phyloP scores from a whole-genome alignment of 257 asterid species.

The Salvia rosmarinus region DNA sequence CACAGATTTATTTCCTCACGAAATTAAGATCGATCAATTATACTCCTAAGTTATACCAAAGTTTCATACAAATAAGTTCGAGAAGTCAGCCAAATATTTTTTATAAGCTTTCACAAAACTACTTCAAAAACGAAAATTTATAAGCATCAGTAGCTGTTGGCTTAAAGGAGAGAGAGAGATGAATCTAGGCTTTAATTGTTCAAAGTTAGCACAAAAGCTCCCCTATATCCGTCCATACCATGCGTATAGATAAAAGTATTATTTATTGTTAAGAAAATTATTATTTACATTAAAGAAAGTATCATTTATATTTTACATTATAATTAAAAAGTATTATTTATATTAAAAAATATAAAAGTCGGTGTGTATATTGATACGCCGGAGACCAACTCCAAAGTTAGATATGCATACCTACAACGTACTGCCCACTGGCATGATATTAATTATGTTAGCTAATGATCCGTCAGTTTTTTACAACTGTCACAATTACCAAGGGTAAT shows the following conservation, averaged over 20 bases:
- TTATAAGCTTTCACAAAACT: not conserved
- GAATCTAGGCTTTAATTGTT: not conserved
- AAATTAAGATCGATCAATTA: too few species aligned
- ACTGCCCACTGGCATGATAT: conserved; percentile 17
- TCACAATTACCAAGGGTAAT: conserved; percentile 30
- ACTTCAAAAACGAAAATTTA: not conserved
- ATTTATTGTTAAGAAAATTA: too few species aligned
- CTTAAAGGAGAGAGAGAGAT: not conserved
- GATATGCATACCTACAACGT: not conserved
- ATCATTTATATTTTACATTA: too few species aligned
- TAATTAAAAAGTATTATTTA: too few species aligned
- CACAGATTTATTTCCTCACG: too few species aligned
- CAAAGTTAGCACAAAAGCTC: too few species aligned
- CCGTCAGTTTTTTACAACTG: conserved; percentile 34
- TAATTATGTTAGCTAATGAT: conserved; percentile 27
- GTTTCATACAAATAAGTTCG: not conserved
- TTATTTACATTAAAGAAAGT: too few species aligned
- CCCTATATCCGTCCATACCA: too few species aligned
- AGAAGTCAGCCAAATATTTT: not conserved
- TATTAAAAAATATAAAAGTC: too few species aligned
- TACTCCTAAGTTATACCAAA: not conserved
- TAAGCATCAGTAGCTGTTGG: not conserved
- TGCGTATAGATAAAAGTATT: too few species aligned
- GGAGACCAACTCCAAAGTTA: not conserved
- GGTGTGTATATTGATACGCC: too few species aligned